Evolutionary conservation across 495 filamentous ascomycete species (phyloP).

Genomic region (Penicillium malachiteum): DNA sequence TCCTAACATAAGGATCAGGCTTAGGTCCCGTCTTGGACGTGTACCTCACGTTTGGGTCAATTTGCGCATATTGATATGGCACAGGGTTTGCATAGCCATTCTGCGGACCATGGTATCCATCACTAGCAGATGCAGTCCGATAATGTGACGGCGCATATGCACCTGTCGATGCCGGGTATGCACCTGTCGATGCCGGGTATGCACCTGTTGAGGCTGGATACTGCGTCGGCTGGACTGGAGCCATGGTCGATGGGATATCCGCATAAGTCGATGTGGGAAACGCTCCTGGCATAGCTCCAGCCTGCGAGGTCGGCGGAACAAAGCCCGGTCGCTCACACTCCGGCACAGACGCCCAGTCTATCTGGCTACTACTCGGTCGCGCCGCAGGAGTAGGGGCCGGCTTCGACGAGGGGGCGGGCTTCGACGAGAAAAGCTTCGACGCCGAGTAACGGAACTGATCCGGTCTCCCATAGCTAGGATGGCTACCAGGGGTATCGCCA

Average conservation of each 20-base stretch:
- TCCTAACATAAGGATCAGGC: neutral
- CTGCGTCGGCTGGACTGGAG: constrained; percentile 25
- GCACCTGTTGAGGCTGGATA: constrained; percentile 23
- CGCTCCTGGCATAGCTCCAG: constrained; percentile 38
- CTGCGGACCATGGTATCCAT: constrained; percentile 20
- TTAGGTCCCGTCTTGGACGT: constrained; percentile 37
- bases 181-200: constrained; percentile 13
- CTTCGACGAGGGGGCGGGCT: constrained; percentile 14
- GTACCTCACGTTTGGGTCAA: constrained; percentile 46
- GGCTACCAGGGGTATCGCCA: constrained; percentile 33
- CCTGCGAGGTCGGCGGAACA: constrained; percentile 39
- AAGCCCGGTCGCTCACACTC: constrained; percentile 43
- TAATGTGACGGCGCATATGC: constrained; percentile 27
- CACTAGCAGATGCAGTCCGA: constrained; percentile 25
- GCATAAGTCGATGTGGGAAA: constrained; percentile 33
- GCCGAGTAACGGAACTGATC: constrained; percentile 51
- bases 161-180: constrained; percentile 16
- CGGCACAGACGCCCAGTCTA: constrained; percentile 40
- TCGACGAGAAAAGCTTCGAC: constrained; percentile 28
- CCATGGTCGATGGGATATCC: constrained; percentile 20
- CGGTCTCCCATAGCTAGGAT: constrained; percentile 51
- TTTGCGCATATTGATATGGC: constrained; percentile 43
- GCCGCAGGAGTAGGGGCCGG: neutral
- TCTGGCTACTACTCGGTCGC: constrained; percentile 12
- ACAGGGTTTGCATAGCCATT: constrained; percentile 32